phyloP scores from a whole-genome alignment of 2,329 filamentous ascomycete genomes.

The Arachnomyces sp. region DNA sequence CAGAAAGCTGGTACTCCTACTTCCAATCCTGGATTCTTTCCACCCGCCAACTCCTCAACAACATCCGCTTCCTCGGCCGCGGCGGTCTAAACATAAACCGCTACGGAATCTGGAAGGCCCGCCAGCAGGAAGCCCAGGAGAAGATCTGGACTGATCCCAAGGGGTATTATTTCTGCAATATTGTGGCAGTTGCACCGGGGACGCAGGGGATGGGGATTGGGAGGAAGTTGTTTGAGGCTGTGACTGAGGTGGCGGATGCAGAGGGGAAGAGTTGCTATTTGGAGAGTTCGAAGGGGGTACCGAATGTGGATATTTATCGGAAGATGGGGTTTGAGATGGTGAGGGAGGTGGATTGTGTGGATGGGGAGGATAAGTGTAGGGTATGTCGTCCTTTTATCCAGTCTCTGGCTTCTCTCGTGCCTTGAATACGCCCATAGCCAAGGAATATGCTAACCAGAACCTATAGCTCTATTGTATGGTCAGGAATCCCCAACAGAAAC shows the following conservation, averaged over 20 bases:
- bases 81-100: conserved; percentile 60
- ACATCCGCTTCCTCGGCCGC: conserved; percentile 55
- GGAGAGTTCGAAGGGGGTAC: conserved; percentile 60
- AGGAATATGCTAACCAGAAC: no score
- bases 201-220: conserved; percentile 62
- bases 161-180: conserved; percentile 72
- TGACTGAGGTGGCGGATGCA: conserved; percentile 56
- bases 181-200: conserved; percentile 60
- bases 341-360: conserved; percentile 49
- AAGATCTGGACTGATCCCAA: conserved; percentile 57
- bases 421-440: no score
- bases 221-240: conserved; percentile 54
- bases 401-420: background rate
- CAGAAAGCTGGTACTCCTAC: conserved; percentile 56
- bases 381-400: conserved; percentile 3
- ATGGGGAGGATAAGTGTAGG: conserved; percentile 55
- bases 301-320: conserved; percentile 65
- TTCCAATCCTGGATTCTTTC: conserved; percentile 59
- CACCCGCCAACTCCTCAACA: conserved; percentile 58
- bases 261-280: conserved; percentile 62
- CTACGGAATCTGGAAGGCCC: conserved; percentile 66
- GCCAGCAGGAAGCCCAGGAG: conserved; percentile 55
- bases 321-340: conserved; percentile 65
- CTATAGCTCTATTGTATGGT: no score
- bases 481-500: no score